Conservation (phyloP, 352 stramenopile genomes). For the Phytopythium kandeliae region DNA sequence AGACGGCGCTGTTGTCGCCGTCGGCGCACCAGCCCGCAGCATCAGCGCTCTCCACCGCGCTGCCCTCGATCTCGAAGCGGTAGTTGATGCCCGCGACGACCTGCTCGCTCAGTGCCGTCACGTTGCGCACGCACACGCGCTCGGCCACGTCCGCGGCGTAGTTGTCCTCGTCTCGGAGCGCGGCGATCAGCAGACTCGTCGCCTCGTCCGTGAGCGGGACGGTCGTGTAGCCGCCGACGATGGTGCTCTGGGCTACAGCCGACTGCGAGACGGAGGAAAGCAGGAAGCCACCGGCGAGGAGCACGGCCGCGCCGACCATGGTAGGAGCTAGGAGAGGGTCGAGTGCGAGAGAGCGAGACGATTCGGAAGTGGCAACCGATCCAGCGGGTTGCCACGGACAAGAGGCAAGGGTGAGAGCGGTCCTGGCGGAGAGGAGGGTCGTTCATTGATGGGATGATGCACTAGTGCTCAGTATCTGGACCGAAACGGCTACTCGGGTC, state of each 20-base stretch:
- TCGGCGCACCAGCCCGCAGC: neutral
- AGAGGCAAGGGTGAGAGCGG: neutral
- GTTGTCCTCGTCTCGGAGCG: conserved; percentile 4
- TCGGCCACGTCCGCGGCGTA: conserved; percentile 3
- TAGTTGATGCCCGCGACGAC: conserved; percentile 19
- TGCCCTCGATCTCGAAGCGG: conserved; percentile 11
- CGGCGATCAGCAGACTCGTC: conserved; percentile 6
- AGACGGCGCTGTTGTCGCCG: conserved; percentile 19
- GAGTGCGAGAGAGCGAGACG: neutral
- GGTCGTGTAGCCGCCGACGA: conserved; percentile 4
- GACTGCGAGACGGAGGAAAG: neutral
- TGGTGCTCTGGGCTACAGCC: neutral
- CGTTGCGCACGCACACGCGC: conserved; percentile 9
- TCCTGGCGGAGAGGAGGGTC: neutral
- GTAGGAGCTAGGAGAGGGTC: neutral
- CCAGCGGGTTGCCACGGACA: too few species aligned
- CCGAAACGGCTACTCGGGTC: too few species aligned
- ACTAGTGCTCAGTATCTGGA: too few species aligned
- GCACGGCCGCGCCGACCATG: conserved; percentile 1
- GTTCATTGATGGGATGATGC: too few species aligned
- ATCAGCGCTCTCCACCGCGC: neutral
- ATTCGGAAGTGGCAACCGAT: neutral
- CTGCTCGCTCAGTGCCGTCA: conserved; percentile 10
- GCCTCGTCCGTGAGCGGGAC: conserved; percentile 1
- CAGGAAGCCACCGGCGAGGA: neutral